Conservation (phyloP, 345 rosid species). For the Anacardium occidentale region DNA sequence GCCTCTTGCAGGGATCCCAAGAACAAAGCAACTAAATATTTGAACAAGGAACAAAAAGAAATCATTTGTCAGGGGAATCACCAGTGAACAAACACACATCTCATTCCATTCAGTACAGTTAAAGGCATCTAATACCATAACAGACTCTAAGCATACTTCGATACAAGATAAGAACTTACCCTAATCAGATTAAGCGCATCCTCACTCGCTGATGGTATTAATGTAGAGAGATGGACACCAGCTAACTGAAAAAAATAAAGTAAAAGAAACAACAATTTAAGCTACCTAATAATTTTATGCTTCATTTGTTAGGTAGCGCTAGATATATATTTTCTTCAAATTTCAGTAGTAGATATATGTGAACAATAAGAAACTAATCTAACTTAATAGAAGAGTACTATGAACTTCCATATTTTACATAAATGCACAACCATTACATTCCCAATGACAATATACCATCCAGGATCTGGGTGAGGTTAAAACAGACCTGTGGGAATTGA, state of each 20-base stretch:
- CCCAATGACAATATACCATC: not conserved
- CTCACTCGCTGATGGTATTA: constrained; percentile 65
- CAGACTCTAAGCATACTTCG: no score
- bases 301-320: not conserved
- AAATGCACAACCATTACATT: not conserved
- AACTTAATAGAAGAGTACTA: no score
- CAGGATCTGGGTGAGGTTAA: not conserved
- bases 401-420: constrained; percentile 1
- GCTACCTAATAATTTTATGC: not conserved
- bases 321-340: not conserved
- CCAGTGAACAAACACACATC: not conserved
- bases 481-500: constrained; percentile 24
- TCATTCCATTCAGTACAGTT: not conserved
- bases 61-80: not conserved
- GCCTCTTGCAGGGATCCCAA: constrained; percentile 94
- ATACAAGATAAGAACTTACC: constrained; percentile 31
- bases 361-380: no score
- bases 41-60: not conserved
- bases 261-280: not conserved
- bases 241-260: constrained; percentile 45
- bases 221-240: constrained; percentile 49
- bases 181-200: constrained; percentile 65
- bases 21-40: constrained; percentile 72
- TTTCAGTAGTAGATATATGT: no score
- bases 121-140: no score